Conservation (phyloP, 1,284 basidiomycete genomes). For the Coniferiporia weirii region DNA sequence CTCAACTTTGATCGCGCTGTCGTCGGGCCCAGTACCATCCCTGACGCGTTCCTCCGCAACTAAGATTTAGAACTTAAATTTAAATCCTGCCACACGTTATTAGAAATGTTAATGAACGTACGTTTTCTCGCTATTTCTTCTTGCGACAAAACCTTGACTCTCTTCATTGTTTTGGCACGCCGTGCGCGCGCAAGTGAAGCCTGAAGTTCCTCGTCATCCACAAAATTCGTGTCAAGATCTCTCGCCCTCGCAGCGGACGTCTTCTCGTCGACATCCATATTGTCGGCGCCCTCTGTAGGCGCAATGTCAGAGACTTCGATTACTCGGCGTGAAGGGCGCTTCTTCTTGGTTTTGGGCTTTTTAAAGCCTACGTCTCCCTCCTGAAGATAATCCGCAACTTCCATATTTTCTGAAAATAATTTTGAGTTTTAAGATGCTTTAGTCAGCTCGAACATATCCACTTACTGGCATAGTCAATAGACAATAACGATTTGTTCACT, state of each 20-base stretch:
- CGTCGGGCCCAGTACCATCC: conserved; percentile 42
- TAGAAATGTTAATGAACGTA: conserved; percentile 33
- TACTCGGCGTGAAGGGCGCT: conserved; percentile 68
- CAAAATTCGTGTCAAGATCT: conserved; percentile 81
- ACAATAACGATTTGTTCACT: conserved; percentile 77
- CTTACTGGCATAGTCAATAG: conserved; percentile 89
- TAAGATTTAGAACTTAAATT: conserved; percentile 28
- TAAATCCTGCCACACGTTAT: not conserved
- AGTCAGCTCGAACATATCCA: conserved; percentile 10
- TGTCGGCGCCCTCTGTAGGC: conserved; percentile 38
- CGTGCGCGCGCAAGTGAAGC: conserved; percentile 85
- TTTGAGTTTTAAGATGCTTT: conserved; percentile 10
- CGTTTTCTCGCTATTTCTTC: conserved; percentile 82
- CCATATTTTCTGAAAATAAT: conserved; percentile 74
- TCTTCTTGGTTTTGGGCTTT: conserved; percentile 94
- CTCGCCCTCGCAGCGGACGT: conserved; percentile 54
- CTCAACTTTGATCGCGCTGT: conserved; percentile 51
- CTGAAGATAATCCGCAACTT: conserved; percentile 82
- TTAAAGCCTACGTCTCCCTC: conserved; percentile 93
- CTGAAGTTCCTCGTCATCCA: conserved; percentile 98
- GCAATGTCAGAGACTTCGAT: conserved; percentile 57
- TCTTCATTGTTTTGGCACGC: conserved; percentile 69
- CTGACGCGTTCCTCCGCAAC: conserved; percentile 62
- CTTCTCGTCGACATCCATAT: conserved; percentile 77
- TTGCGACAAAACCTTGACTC: conserved; percentile 72